These are phyloP conservation scores for Discostella stelligera DNA, from an alignment of 352 stramenopile species.

Conservation along the genomic window DNA sequence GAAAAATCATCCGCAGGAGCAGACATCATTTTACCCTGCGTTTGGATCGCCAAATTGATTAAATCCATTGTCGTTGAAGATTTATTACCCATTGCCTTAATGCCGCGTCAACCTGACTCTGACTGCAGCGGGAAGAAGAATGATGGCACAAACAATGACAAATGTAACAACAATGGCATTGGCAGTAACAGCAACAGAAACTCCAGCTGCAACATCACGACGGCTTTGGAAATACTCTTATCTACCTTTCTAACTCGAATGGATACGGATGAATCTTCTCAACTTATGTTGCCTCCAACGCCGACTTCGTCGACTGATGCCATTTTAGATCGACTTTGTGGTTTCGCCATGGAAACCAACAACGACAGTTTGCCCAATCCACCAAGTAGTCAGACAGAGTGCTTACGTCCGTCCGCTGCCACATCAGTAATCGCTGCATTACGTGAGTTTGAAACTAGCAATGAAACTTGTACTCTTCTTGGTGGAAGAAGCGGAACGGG, in stretches of 20 bases:
- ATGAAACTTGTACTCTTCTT: neutral
- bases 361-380: neutral
- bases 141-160: neutral
- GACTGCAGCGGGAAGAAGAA: neutral
- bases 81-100: conserved; percentile 23
- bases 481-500: neutral
- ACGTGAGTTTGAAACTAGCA: conserved; percentile 34
- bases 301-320: conserved; percentile 9
- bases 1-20: neutral
- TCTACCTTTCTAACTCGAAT: conserved; percentile 38
- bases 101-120: neutral
- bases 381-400: neutral
- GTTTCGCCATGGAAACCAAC: neutral
- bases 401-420: conserved; percentile 14
- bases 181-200: neutral
- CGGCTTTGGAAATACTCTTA: conserved; percentile 37
- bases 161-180: neutral
- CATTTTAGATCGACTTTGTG: conserved; percentile 41
- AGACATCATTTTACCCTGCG: neutral
- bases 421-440: conserved; percentile 30
- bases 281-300: neutral
- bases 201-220: conserved; percentile 3
- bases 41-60: conserved; percentile 43
- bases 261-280: conserved; percentile 31
- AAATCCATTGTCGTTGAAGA: conserved; percentile 23